Conservation (phyloP, 768 basidiomycete species). For the Sutorius australiensis region DNA sequence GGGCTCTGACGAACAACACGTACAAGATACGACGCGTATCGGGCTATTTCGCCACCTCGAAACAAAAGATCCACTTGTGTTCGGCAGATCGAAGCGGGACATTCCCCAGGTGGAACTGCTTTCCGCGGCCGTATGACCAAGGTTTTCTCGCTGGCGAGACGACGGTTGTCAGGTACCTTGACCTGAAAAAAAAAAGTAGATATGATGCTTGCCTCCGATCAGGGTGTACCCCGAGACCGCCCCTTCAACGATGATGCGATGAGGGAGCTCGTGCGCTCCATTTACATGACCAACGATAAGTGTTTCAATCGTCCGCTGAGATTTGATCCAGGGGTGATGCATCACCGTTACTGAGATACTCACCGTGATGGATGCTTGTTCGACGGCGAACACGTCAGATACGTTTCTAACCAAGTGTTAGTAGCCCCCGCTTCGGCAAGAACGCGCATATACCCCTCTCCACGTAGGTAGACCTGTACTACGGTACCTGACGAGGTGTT, state of each 20-base stretch:
- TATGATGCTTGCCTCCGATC: conserved; percentile 13
- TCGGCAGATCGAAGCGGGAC: conserved; percentile 17
- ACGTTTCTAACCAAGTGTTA: conserved; percentile 10
- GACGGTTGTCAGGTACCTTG: conserved; percentile 2
- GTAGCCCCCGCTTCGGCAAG: neutral
- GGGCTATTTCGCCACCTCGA: conserved; percentile 10
- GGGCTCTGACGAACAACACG: conserved; percentile 1
- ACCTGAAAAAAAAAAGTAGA: neutral
- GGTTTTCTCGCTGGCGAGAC: conserved; percentile 20
- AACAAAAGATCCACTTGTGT: conserved; percentile 28
- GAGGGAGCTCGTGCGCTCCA: conserved; percentile 12
- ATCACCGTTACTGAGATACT: neutral
- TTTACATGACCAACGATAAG: conserved; percentile 20
- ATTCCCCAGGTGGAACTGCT: conserved; percentile 22
- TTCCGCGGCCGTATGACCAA: conserved; percentile 29
- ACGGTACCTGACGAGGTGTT: conserved; percentile 14
- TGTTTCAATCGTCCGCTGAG: conserved; percentile 25
- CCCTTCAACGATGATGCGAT: conserved; percentile 11
- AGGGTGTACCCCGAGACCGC: conserved; percentile 16
- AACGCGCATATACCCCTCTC: conserved; percentile 20
- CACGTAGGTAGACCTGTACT: conserved; percentile 24
- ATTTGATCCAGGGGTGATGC: neutral
- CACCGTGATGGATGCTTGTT: conserved; percentile 20
- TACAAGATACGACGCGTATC: neutral
- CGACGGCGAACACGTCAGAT: conserved; percentile 2